These are phyloP conservation scores for Aschersonia sp. DNA, from an alignment of 2,329 filamentous ascomycete species.

Conservation along the genomic window DNA sequence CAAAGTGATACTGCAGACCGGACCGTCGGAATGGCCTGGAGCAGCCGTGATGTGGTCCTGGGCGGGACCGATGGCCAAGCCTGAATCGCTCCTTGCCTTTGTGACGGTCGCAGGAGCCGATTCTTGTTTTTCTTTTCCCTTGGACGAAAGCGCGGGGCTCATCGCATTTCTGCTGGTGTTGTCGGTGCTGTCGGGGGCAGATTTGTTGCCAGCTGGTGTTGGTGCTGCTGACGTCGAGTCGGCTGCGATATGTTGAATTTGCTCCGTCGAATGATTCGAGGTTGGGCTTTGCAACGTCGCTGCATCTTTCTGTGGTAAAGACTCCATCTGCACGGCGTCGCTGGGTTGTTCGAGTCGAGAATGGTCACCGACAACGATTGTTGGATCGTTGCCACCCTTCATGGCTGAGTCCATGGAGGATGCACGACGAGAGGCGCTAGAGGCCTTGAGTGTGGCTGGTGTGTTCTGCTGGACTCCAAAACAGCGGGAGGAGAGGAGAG, in stretches of 20 bases:
- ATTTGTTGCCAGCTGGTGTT: neutral
- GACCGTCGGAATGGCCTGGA: conserved; percentile 15
- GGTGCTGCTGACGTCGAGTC: neutral
- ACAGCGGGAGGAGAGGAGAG: neutral
- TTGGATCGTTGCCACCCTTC: conserved; percentile 13
- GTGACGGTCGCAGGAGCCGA: conserved; percentile 11
- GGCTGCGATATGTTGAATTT: neutral
- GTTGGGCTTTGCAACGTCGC: conserved; percentile 6
- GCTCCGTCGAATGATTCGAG: conserved; percentile 3
- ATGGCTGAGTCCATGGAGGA: conserved; percentile 18
- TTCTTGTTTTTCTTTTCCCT: conserved; percentile 20
- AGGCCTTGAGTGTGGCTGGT: neutral
- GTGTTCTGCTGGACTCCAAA: neutral
- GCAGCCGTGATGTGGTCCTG: conserved; percentile 25
- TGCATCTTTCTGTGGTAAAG: conserved; percentile 12
- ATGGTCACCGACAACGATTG: conserved; percentile 10
- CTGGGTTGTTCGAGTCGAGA: conserved; percentile 18
- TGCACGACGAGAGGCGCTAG: conserved; percentile 2
- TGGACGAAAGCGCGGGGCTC: conserved; percentile 7
- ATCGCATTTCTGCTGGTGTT: neutral
- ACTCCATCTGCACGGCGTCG: conserved; percentile 23
- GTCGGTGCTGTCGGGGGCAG: conserved; percentile 8
- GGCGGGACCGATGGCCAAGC: conserved; percentile 28
- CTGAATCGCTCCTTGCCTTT: conserved; percentile 18
- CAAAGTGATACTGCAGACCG: conserved; percentile 62